Evolutionary conservation across 495 filamentous ascomycete species (phyloP).

Genomic region (Penicillium cinerascens): DNA sequence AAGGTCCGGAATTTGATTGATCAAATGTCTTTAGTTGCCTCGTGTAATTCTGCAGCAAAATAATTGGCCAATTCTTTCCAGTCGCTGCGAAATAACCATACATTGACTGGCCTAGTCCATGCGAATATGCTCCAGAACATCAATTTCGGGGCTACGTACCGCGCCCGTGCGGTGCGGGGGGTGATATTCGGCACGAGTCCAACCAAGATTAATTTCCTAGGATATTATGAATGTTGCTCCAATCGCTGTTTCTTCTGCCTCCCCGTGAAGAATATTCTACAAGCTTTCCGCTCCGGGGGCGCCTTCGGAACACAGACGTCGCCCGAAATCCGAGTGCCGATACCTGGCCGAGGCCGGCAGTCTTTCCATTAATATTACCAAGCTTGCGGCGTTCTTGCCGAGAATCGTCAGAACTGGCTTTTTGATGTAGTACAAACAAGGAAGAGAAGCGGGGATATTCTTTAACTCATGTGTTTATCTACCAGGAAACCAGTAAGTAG

Average conservation of each 20-base stretch:
- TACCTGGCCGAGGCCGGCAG: too few species aligned
- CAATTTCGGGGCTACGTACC: not conserved
- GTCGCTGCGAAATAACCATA: not conserved
- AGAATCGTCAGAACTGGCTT: too few species aligned
- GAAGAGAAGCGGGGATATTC: too few species aligned
- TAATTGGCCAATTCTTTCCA: not conserved
- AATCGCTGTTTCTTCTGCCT: not conserved
- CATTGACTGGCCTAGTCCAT: not conserved
- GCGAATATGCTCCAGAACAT: not conserved
- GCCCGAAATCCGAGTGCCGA: too few species aligned
- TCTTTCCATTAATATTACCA: too few species aligned
- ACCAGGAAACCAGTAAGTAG: too few species aligned
- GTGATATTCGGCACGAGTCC: not conserved
- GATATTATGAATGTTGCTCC: not conserved
- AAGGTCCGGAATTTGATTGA: not conserved
- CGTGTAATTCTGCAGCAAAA: not conserved
- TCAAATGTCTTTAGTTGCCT: not conserved
- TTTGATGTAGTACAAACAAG: too few species aligned
- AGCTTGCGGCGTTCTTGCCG: too few species aligned
- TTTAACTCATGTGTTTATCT: too few species aligned
- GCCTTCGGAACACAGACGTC: too few species aligned
- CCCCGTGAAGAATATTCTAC: not conserved
- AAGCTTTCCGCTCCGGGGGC: too few species aligned
- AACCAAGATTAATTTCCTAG: not conserved
- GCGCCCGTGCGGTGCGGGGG: not conserved